These are phyloP conservation scores for Leccinum variicolor DNA, from an alignment of 768 basidiomycete genomes.

Conservation along the genomic window DNA sequence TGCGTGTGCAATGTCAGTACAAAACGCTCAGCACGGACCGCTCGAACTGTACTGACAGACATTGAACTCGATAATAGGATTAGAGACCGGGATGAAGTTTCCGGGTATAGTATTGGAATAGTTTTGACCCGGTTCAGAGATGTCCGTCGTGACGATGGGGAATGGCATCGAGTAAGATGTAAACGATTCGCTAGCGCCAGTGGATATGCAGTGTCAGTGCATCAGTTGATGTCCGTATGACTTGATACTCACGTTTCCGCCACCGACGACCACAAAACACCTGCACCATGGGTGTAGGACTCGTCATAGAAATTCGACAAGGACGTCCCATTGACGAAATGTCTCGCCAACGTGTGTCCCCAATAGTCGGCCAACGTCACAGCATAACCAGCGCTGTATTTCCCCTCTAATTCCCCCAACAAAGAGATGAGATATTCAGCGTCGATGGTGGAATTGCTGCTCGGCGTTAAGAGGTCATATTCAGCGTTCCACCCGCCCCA, in stretches of 20 bases:
- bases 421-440: constrained; percentile 17
- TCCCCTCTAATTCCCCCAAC: constrained; percentile 27
- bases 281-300: constrained; percentile 32
- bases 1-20: constrained; percentile 10
- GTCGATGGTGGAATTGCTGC: constrained; percentile 14
- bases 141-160: constrained; percentile 35
- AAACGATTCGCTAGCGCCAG: constrained; percentile 29
- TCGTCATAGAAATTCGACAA: constrained; percentile 28
- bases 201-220: not conserved
- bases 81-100: constrained; percentile 28
- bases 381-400: constrained; percentile 28
- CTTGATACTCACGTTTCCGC: constrained; percentile 30
- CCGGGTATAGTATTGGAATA: constrained; percentile 18
- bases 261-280: constrained; percentile 33
- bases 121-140: constrained; percentile 25
- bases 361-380: constrained; percentile 32
- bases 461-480: constrained; percentile 19
- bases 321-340: constrained; percentile 39
- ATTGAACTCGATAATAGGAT: constrained; percentile 36
- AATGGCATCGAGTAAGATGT: constrained; percentile 34
- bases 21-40: not conserved
- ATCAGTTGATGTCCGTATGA: not conserved
- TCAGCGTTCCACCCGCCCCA: constrained; percentile 36
- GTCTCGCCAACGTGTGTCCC: constrained; percentile 29
- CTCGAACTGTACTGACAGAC: constrained; percentile 21